phyloP scores from a whole-genome alignment of 83 land plant genomes.

The Thuja plicata region DNA sequence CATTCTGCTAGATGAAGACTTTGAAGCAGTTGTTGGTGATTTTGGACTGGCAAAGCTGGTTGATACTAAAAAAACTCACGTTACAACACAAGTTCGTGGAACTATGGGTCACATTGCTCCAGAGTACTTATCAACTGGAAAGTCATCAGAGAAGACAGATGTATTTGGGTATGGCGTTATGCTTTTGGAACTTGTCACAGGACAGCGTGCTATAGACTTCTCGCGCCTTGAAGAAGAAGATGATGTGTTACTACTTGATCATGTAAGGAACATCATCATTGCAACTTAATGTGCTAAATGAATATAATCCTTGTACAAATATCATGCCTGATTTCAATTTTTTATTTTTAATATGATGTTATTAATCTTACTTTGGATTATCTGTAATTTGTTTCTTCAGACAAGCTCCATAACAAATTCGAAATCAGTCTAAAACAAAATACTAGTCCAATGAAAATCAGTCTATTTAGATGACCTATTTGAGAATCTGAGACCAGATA shows the following conservation, averaged over 20 bases:
- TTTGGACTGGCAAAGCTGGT: slow-evolving; percentile 89
- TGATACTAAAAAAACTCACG: slow-evolving; percentile 73
- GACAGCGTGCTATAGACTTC: slow-evolving; percentile 85
- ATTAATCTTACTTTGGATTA: neutral
- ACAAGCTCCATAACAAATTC: neutral
- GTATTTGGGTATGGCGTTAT: slow-evolving; percentile 90
- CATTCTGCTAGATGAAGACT: slow-evolving; percentile 73
- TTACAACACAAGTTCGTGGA: slow-evolving; percentile 83
- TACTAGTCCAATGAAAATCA: no score
- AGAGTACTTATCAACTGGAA: slow-evolving; percentile 87
- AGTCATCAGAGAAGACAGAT: slow-evolving; percentile 86
- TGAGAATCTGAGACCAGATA: neutral
- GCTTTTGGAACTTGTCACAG: slow-evolving; percentile 86
- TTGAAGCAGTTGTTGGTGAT: slow-evolving; percentile 90
- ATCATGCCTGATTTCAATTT: neutral
- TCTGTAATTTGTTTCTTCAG: neutral
- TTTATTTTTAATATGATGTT: neutral
- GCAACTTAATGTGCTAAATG: neutral
- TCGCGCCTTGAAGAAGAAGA: slow-evolving; percentile 82
- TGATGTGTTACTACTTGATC: slow-evolving; percentile 84
- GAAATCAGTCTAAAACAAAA: neutral
- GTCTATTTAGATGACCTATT: neutral
- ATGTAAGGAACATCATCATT: slow-evolving; percentile 45
- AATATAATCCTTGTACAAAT: neutral
- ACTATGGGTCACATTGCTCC: slow-evolving; percentile 94